Evolutionary conservation across 441 rosid species (phyloP), one percentile per base, ranked within the genome.

Genomic region (Eruca vesicaria): DNA sequence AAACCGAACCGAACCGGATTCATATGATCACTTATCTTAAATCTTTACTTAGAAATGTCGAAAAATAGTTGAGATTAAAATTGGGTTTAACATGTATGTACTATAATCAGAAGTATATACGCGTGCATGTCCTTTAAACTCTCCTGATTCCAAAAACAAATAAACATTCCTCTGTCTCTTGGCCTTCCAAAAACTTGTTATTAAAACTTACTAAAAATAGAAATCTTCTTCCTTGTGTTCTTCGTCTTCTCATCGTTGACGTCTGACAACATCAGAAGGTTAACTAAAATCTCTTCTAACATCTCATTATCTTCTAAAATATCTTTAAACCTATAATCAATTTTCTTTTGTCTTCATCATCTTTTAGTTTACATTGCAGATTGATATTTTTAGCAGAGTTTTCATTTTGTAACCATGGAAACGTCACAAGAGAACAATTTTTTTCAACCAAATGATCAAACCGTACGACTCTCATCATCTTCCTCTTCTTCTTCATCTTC

Each of bases 51-150:
- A 68, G 81, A 26, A 45, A 72, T 43, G 78, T 64, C 71, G 28
- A 73, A 78, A 78, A 78, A 73, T 78, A 78, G 81, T 78, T 71
- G 14, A n/a, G n/a, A 73, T 68, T 10, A 73, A 36, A 72, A 18
- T 78, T 72, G 77, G 71, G 63, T 50, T 48, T 9, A 62, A 50
- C n/a, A n/a, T n/a, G 6, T 1, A 8, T 23, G 56, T 4, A 15
- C 14, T 55, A 31, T 33, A 19, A 57, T 61, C 69, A 50, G 55
- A 50, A 50, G 63, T 16, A 62, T 16, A 62, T 10, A 78, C 78
- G 78, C 74, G 66, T 73, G 74, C 81, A 2, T 68, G 28, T 55
- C 81, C 81, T 78, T 68, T 68, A 68, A 78, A 73, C 70, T 55
- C 70, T 36, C 64, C 15, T 28, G 5, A 36, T 60, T 72, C 76